Evolutionary conservation across 176 grass and related monocot genomes (phyloP), one percentile per base, ranked within the genome.

Genomic region (Secale cereale): DNA sequence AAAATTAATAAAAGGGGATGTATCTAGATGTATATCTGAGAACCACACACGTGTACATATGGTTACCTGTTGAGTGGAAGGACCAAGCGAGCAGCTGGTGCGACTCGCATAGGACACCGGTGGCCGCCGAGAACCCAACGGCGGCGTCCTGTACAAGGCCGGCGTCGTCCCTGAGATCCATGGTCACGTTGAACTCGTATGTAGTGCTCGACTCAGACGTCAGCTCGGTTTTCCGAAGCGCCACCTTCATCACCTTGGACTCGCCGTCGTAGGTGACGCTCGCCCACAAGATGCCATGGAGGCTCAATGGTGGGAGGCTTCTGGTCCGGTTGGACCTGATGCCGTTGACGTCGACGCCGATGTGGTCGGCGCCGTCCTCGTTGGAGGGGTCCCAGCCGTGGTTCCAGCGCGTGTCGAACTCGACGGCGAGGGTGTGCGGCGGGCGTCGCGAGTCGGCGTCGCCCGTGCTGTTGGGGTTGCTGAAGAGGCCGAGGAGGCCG

Each of bases 41-140:
- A 31, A 31, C 30, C 30, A 31, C 2, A 31, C 30, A 31, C 30
- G 36, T 37, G 4, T 7, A 37, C 7, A 40, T 40, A 40, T 10
- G 10, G 50, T 57, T 57, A 54, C 43, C 79, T 57, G 15, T 61
- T 8, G 68, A 83, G 6, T 17, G 17, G 68, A 83, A 83, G 5
- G 81, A 73, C 68, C 81, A 82, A 20, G 67, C 28, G 67, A 82
- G 52, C 3, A 82, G 66, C 25, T 73, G 52, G 35, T 82, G 67
- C 15, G 81, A 60, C 67, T 82, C 81, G 6, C 17, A 4, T 1
- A 26, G 6, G 31, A 8, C 6, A 13, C 80, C 80, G 1, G 80
- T 73, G 52, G 81, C 33, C 33, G 81, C 52, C 15, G 68, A 83
- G 27, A 83, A 82, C 1, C 81, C 68, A 10, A 82, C 15, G 50